Evolutionary conservation across 805 yeast species (phyloP), one percentile per base, ranked within the genome.

Genomic region (Scheffersomyces amazonensis): DNA sequence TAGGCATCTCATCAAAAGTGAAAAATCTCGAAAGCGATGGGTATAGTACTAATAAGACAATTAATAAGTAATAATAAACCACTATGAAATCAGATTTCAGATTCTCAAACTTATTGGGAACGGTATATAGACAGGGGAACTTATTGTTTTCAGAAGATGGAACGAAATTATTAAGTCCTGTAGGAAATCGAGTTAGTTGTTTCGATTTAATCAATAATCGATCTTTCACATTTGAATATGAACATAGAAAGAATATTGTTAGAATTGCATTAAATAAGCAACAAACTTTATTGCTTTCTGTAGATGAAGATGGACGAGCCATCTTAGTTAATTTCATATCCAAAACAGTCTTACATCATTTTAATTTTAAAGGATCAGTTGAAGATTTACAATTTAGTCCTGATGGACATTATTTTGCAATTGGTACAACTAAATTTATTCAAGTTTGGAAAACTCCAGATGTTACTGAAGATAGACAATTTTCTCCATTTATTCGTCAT

Each of bases 401-500:
- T 2, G 89, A 88, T 61, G 97, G 98, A 2, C 73, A 72, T 32
- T 78, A 78, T 51, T 90, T 93, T 64, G 97, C 97, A 5, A 75
- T 88, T 19, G 95, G 95, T 3, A 70, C 81, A 24, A 88, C 87
- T 5, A 69, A 95, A 48, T 83, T 85, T 37, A 68, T 91, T 13
- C 97, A 93, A 60, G 82, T 93, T 7, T 93, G 99, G 99, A 82
- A 80, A 53, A 87, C 97, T 1, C 97, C 97, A 0, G 81, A 77
- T 33, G 68, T 71, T 17, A 66, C 79, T 6, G 93, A 87, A 50
- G 96, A 88, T 53, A 75, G 96, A 43, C 96, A 89, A 58, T 93
- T 93, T 71, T 93, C 96, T 0, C 99, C 99, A 12, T 93, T 93
- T 62, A 86, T 91, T 28, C 83, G 96, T 46, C 87, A 87, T 61